A percentile compares a stretch with the other conserved stretches of the same genome.
phyloP scores from a whole-genome alignment of 129 eudicot species.

The Escallonia rubra region DNA sequence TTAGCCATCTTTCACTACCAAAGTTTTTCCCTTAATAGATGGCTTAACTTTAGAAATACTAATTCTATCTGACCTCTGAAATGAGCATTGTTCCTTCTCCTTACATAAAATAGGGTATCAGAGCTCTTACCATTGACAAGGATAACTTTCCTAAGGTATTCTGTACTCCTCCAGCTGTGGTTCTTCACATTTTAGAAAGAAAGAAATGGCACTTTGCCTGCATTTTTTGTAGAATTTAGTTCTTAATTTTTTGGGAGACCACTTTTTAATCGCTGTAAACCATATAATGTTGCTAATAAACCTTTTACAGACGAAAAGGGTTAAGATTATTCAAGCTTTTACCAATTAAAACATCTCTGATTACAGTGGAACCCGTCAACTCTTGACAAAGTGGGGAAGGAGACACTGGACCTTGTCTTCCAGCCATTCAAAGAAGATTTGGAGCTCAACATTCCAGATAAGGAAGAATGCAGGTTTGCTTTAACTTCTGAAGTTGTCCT shows the following conservation, averaged over 20 bases:
- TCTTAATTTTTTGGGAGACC: neutral
- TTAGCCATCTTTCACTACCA: neutral
- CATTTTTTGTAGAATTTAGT: neutral
- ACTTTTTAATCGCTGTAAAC: neutral
- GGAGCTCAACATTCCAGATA: constrained; percentile 69
- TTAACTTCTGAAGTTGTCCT: constrained; percentile 1
- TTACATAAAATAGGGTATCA: constrained; percentile 52
- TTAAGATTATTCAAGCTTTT: too few species aligned
- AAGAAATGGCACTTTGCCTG: neutral
- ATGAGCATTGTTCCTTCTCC: neutral
- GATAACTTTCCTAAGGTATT: constrained; percentile 85
- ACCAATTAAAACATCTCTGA: neutral
- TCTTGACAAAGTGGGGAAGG: constrained; percentile 53
- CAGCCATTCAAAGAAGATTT: constrained; percentile 61
- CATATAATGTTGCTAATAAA: neutral
- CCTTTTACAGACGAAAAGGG: neutral
- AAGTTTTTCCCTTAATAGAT: too few species aligned
- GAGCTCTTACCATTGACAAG: constrained; percentile 90
- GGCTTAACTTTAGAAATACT: constrained; percentile 2
- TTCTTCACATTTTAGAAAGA: neutral
- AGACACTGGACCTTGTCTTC: constrained; percentile 54
- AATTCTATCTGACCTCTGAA: neutral
- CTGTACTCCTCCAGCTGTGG: constrained; percentile 1
- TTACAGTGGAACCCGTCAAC: constrained; percentile 78
- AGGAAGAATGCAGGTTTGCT: constrained; percentile 62